Conservation (phyloP, 306 rosid genomes). For the Vigna trinervia region DNA sequence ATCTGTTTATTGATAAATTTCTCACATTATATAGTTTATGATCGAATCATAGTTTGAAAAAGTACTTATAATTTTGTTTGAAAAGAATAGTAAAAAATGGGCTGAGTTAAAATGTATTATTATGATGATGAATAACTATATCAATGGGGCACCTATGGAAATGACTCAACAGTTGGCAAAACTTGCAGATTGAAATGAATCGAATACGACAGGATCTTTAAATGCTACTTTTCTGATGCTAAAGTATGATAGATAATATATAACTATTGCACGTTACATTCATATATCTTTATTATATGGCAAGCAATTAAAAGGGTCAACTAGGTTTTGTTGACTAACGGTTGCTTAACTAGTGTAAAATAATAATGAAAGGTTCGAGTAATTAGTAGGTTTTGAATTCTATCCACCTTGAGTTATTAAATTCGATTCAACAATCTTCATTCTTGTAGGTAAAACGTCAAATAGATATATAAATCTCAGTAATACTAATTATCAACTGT, state of each 20-base stretch:
- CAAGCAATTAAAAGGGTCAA: constrained; percentile 3
- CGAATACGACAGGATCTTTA: constrained; percentile 34
- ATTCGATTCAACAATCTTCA: constrained; percentile 16
- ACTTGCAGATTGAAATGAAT: constrained; percentile 9
- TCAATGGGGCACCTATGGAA: not conserved
- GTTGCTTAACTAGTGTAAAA: constrained; percentile 39
- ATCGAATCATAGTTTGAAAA: too few relatives aligned
- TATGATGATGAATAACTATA: not conserved
- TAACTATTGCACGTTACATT: not conserved
- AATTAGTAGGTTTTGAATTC: constrained; percentile 38
- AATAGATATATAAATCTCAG: not conserved
- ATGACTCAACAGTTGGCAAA: constrained; percentile 22
- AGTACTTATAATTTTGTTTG: too few relatives aligned
- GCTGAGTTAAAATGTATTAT: not conserved
- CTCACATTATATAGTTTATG: too few relatives aligned
- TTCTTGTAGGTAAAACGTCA: constrained; percentile 34
- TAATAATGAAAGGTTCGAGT: constrained; percentile 43
- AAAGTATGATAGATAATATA: constrained; percentile 20
- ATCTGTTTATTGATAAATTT: too few relatives aligned
- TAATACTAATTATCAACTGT: not conserved
- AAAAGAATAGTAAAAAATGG: too few relatives aligned
- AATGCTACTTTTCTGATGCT: constrained; percentile 27
- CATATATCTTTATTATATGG: not conserved
- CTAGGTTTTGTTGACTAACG: constrained; percentile 17
- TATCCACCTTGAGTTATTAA: not conserved